These are phyloP conservation scores for Aspergillus bridgeri DNA, from an alignment of 495 filamentous ascomycete genomes.

Conservation along the genomic window DNA sequence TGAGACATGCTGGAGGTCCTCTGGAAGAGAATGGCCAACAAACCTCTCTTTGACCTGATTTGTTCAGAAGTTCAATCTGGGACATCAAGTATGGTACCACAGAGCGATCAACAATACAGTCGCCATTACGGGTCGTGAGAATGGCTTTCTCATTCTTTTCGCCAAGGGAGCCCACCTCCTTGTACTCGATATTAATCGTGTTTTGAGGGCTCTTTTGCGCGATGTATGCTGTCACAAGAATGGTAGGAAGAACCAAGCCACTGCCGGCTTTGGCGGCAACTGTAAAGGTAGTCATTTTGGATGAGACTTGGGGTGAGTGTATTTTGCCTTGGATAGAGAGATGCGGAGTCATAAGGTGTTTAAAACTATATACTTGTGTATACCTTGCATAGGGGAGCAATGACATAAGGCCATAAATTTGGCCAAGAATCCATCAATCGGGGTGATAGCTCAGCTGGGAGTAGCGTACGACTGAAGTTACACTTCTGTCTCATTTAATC, in stretches of 20 bases:
- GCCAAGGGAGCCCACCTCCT: constrained; percentile 4
- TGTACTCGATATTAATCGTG: constrained; percentile 6
- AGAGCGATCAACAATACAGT: neutral
- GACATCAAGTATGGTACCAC: constrained; percentile 5
- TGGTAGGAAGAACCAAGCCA: constrained; percentile 5
- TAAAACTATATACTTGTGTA: too few relatives aligned
- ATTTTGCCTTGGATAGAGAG: too few relatives aligned
- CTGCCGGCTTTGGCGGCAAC: constrained; percentile 7
- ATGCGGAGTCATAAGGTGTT: too few relatives aligned
- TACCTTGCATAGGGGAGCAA: too few relatives aligned
- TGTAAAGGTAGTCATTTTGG: neutral
- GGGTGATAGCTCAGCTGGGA: too few relatives aligned
- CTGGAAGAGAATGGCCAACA: constrained; percentile 3
- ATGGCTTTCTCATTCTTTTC: constrained; percentile 3
- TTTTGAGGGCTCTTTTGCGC: neutral
- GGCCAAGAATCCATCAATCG: too few relatives aligned
- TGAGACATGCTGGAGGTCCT: neutral
- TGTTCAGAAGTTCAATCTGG: neutral
- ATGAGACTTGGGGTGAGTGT: too few relatives aligned
- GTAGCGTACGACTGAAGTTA: too few relatives aligned
- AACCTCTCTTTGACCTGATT: neutral
- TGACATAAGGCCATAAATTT: too few relatives aligned
- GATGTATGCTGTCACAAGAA: constrained; percentile 3
- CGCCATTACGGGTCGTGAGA: constrained; percentile 3
- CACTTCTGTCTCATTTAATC: too few relatives aligned